A percentile compares a stretch with the other conserved stretches of the same genome.
Evolutionary conservation across 768 basidiomycete genomes (phyloP).

Genomic region (Boletus insuetus): DNA sequence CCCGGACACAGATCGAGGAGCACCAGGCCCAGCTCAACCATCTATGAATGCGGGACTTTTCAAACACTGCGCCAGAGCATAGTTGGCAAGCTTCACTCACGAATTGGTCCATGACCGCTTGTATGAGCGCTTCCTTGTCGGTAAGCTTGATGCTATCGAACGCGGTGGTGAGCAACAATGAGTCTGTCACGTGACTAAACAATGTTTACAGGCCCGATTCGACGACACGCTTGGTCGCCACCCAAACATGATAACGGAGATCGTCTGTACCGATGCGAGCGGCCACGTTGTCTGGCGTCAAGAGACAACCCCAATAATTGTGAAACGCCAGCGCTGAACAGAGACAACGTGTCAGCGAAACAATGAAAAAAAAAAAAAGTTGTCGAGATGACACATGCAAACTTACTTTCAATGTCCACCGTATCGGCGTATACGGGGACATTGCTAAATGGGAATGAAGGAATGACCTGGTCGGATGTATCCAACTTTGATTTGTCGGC

Average conservation of each 20-base stretch:
- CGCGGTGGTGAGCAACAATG: neutral
- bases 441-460: constrained; percentile 29
- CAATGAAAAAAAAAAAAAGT: neutral
- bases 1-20: constrained; percentile 45
- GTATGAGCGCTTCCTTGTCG: constrained; percentile 17
- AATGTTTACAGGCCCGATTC: constrained; percentile 22
- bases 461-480: constrained; percentile 31
- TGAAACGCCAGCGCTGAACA: constrained; percentile 33
- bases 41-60: constrained; percentile 30
- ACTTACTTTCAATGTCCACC: constrained; percentile 43
- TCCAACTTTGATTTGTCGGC: neutral
- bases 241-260: constrained; percentile 35
- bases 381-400: neutral
- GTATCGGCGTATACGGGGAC: constrained; percentile 37
- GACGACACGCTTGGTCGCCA: constrained; percentile 29
- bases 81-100: constrained; percentile 22
- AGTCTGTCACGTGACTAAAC: neutral
- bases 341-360: neutral
- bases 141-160: constrained; percentile 8
- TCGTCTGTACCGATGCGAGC: constrained; percentile 24
- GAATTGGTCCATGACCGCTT: constrained; percentile 27
- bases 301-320: constrained; percentile 31
- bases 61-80: neutral
- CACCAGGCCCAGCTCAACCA: constrained; percentile 48
- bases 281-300: constrained; percentile 35